These are phyloP conservation scores for Aspergillus sp. DNA, from an alignment of 2,329 filamentous ascomycete species.

Conservation along the genomic window DNA sequence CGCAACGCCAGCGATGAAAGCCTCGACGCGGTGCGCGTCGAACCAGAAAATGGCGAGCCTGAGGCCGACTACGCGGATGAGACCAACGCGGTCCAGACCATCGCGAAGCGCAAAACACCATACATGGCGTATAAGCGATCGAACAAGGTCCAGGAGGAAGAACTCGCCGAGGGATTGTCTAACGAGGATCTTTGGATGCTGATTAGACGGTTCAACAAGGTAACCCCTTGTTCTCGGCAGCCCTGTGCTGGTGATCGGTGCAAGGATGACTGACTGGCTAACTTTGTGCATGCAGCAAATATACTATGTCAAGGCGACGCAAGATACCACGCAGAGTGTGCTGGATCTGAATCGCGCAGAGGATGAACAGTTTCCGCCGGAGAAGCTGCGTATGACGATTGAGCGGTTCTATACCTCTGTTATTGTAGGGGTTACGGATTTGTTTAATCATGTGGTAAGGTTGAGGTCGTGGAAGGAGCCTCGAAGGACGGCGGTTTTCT, in stretches of 20 bases:
- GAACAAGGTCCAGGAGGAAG: conserved; percentile 17
- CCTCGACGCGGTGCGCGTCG: not conserved
- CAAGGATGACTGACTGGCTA: too few species aligned
- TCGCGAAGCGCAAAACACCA: not conserved
- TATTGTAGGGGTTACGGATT: conserved; percentile 63
- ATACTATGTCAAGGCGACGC: conserved; percentile 69
- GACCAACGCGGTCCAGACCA: not conserved
- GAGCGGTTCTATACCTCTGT: conserved; percentile 82
- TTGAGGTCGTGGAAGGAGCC: conserved; percentile 77
- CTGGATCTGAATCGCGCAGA: conserved; percentile 79
- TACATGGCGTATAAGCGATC: not conserved
- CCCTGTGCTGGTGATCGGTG: too few species aligned
- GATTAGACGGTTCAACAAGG: conserved; percentile 72
- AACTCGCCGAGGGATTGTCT: conserved; percentile 64
- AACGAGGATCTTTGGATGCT: conserved; percentile 76
- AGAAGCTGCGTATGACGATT: conserved; percentile 74
- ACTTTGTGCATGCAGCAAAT: conserved; percentile 52
- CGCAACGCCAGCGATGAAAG: not conserved
- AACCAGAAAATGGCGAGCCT: not conserved
- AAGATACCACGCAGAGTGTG: conserved; percentile 59
- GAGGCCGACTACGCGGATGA: not conserved
- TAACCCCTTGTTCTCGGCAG: conserved; percentile 26
- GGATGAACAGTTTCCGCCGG: conserved; percentile 79
- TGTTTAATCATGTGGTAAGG: conserved; percentile 71
- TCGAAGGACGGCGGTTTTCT: conserved; percentile 66